phyloP scores from a whole-genome alignment of 768 basidiomycete genomes.

The Kwoniella shandongensis region DNA sequence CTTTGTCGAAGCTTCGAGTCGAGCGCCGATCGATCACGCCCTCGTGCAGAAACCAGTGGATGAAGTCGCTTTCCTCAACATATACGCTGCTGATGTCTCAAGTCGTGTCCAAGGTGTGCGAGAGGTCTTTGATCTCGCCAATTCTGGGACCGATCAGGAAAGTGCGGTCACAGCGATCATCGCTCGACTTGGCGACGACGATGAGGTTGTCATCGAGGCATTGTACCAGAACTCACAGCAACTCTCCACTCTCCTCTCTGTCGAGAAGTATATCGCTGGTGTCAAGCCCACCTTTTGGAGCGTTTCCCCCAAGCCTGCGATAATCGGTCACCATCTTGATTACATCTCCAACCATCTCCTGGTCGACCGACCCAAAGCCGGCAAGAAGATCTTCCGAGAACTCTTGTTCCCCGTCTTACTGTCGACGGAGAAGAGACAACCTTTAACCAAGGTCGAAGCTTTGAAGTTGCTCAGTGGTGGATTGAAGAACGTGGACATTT shows the following conservation, averaged over 20 bases:
- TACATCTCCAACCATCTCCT: slow-evolving; percentile 60
- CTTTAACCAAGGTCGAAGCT: slow-evolving; percentile 1
- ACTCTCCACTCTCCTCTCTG: slow-evolving; percentile 55
- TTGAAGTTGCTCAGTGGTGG: slow-evolving; percentile 53
- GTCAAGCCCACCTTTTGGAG: slow-evolving; percentile 27
- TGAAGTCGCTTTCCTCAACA: slow-evolving; percentile 30
- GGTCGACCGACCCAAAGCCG: slow-evolving; percentile 47
- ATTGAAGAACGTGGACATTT: slow-evolving; percentile 4
- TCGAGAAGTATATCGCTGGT: slow-evolving; percentile 34
- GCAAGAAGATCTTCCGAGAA: slow-evolving; percentile 57
- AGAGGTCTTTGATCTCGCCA: slow-evolving; percentile 15
- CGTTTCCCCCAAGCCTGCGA: slow-evolving; percentile 9
- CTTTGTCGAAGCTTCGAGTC: slow-evolving; percentile 15
- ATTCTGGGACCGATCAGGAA: slow-evolving; percentile 5
- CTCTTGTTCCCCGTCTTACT: slow-evolving; percentile 65
- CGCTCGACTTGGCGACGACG: slow-evolving; percentile 68
- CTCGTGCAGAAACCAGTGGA: slow-evolving; percentile 14
- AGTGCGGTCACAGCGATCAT: slow-evolving; percentile 65
- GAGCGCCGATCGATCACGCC: slow-evolving; percentile 4
- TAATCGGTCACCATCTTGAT: slow-evolving; percentile 58
- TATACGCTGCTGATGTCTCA: slow-evolving; percentile 62
- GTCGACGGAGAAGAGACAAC: slow-evolving; percentile 7
- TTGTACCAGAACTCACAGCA: slow-evolving; percentile 63
- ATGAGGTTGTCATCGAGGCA: slow-evolving; percentile 63
- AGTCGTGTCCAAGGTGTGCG: slow-evolving; percentile 63